These are phyloP conservation scores for Flaveria linearis DNA, from an alignment of 129 eudicot genomes.

Conservation along the genomic window DNA sequence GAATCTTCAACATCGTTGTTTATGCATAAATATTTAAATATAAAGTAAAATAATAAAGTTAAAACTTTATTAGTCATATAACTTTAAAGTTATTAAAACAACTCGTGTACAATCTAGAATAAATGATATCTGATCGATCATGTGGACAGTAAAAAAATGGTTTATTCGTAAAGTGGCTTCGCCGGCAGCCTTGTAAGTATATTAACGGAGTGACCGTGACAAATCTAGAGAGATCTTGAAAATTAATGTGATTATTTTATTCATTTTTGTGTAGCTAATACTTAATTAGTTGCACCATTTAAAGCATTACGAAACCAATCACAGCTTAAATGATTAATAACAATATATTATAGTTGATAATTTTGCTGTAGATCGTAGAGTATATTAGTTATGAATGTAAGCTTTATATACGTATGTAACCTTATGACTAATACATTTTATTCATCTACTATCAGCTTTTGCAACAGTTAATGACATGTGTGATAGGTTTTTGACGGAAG, in stretches of 20 bases:
- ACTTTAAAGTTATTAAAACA: constrained; percentile 8
- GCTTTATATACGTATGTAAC: too few relatives aligned
- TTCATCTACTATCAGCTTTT: too few relatives aligned
- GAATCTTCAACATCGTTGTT: constrained; percentile 20
- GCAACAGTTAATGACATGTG: too few relatives aligned
- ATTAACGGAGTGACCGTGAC: background rate
- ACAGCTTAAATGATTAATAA: background rate
- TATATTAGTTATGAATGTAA: too few relatives aligned
- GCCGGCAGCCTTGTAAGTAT: background rate
- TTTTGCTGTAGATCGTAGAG: background rate
- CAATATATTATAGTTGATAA: background rate
- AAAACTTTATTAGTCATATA: background rate
- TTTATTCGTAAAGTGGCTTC: constrained; percentile 16
- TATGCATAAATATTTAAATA: background rate
- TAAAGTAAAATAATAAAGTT: constrained; percentile 4
- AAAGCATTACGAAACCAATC: background rate
- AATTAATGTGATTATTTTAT: background rate
- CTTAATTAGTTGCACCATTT: background rate
- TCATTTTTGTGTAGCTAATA: background rate
- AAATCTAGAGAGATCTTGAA: background rate
- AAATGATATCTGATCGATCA: constrained; percentile 29
- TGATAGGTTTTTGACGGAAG: too few relatives aligned
- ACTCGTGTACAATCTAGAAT: constrained; percentile 26
- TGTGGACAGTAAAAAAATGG: constrained; percentile 28
- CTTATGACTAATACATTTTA: too few relatives aligned